Evolutionary conservation across 202 grass and related monocot genomes (phyloP).

Genomic region (Cymbopogon flexuosus): DNA sequence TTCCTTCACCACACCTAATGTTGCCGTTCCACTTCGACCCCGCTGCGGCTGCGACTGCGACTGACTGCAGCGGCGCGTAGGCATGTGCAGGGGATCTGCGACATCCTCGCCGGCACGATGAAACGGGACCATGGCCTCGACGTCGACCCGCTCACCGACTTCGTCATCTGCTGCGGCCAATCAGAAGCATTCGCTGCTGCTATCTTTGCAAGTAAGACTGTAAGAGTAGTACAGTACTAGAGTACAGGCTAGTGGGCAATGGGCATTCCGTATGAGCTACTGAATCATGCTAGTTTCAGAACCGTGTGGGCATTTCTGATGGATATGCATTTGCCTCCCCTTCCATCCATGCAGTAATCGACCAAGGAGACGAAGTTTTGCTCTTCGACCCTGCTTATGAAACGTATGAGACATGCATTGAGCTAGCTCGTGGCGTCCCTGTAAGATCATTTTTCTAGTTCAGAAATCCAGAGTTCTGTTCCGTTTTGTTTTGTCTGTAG

Average conservation of each 20-base stretch:
- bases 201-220: conserved; percentile 59
- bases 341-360: conserved; percentile 44
- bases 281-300: background rate
- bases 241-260: background rate
- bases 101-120: conserved; percentile 54
- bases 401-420: conserved; percentile 73
- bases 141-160: conserved; percentile 60
- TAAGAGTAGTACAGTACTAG: background rate
- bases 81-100: conserved; percentile 81
- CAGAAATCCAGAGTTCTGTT: background rate
- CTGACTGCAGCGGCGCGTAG: conserved; percentile 10
- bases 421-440: conserved; percentile 66
- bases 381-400: conserved; percentile 84
- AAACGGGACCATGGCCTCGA: conserved; percentile 43
- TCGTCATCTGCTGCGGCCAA: conserved; percentile 81
- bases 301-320: background rate
- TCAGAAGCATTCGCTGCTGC: conserved; percentile 82
- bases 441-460: conserved; percentile 34
- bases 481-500: too few species aligned
- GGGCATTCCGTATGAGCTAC: background rate
- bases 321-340: too few species aligned
- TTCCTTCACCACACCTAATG: background rate
- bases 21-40: background rate
- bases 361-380: conserved; percentile 78
- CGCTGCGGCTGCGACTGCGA: background rate